A percentile compares a stretch with the other conserved stretches of the same genome.
Conservation (phyloP, 2,329 filamentous ascomycete genomes). For the Stachybotrys chartarum region DNA sequence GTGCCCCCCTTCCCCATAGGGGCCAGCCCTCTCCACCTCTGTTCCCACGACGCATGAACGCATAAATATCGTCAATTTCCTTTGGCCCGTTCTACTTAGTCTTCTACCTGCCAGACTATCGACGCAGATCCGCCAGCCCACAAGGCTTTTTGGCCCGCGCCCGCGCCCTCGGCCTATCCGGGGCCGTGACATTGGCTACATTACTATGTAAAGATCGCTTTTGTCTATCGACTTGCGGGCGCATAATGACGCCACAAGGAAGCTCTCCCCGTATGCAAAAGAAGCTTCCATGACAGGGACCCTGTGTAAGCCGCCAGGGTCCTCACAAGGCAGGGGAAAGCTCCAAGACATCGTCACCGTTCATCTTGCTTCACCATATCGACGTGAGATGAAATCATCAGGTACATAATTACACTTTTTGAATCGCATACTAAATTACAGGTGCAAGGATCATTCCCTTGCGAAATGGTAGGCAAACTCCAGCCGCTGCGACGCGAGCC, state of each 20-base stretch:
- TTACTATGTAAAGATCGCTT: no score
- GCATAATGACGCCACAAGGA: not conserved
- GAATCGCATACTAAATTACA: not conserved
- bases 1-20: not conserved
- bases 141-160: not conserved
- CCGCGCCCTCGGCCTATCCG: not conserved
- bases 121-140: not conserved
- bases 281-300: not conserved
- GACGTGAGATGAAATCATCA: not conserved
- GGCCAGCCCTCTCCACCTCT: not conserved
- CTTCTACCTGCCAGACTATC: not conserved
- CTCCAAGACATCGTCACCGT: not conserved
- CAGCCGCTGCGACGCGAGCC: not conserved
- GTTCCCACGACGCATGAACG: not conserved
- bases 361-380: not conserved
- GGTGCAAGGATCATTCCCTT: not conserved
- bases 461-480: not conserved
- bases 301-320: not conserved
- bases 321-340: not conserved
- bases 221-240: not conserved
- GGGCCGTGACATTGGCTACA: no score
- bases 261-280: not conserved
- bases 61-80: slow-evolving; percentile 1
- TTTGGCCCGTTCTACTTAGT: not conserved
- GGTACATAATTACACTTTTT: not conserved